phyloP scores from a whole-genome alignment of 768 basidiomycete species.

The Baorangia bicolor region DNA sequence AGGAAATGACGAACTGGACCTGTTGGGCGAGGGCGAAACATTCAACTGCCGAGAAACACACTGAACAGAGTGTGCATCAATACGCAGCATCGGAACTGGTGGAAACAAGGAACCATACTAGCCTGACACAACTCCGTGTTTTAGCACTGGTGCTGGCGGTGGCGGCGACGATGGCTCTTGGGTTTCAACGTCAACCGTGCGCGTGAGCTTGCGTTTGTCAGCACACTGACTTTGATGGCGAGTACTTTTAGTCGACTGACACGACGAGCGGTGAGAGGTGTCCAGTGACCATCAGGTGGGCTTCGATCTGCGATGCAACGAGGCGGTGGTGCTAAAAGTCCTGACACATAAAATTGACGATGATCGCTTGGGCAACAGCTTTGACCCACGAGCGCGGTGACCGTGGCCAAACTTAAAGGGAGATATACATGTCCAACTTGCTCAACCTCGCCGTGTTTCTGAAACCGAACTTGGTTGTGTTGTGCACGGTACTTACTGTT shows the following conservation, averaged over 20 bases:
- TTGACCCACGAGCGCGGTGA: slow-evolving; percentile 3
- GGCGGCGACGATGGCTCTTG: neutral
- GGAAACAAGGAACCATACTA: slow-evolving; percentile 12
- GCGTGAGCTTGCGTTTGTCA: slow-evolving; percentile 17
- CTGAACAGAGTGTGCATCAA: slow-evolving; percentile 21
- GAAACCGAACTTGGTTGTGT: neutral
- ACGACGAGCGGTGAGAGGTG: neutral
- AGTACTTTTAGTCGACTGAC: too few species aligned
- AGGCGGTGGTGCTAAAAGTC: slow-evolving; percentile 15
- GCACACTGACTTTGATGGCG: too few species aligned
- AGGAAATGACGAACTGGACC: slow-evolving; percentile 22
- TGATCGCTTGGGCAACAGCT: slow-evolving; percentile 6
- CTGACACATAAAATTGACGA: neutral
- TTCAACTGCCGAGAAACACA: slow-evolving; percentile 15
- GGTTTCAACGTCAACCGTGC: too few species aligned
- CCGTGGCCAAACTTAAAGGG: slow-evolving; percentile 1
- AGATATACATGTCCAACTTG: neutral
- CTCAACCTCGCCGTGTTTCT: neutral
- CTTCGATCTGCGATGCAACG: slow-evolving; percentile 4
- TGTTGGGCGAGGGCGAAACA: slow-evolving; percentile 25
- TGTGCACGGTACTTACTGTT: neutral
- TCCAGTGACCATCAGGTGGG: slow-evolving; percentile 7
- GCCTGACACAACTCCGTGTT: slow-evolving; percentile 4
- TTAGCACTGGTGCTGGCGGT: slow-evolving; percentile 1
- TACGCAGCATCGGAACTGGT: slow-evolving; percentile 13